These are phyloP conservation scores for Trichosporon inkin DNA, from an alignment of 1,284 basidiomycete species.

Conservation along the genomic window DNA sequence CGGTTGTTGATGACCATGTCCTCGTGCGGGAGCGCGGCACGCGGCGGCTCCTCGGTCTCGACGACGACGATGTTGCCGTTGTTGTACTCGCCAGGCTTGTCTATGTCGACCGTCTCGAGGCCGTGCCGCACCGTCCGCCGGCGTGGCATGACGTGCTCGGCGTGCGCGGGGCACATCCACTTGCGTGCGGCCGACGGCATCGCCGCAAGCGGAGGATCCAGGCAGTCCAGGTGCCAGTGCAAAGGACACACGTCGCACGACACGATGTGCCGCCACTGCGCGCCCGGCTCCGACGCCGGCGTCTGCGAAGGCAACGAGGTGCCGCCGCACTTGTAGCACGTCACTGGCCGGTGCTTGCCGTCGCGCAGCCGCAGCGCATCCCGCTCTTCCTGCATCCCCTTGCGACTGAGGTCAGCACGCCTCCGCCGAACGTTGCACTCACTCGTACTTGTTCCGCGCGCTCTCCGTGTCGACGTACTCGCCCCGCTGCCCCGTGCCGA, in stretches of 20 bases:
- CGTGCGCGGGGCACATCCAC: conserved; percentile 99
- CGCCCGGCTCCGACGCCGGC: conserved; percentile 38
- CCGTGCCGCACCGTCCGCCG: conserved; percentile 69
- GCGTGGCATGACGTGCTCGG: conserved; percentile 71
- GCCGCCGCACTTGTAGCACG: conserved; percentile 84
- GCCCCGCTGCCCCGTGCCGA: conserved; percentile 67
- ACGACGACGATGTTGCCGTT: conserved; percentile 90
- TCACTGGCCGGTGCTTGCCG: conserved; percentile 69
- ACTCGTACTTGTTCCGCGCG: conserved; percentile 69
- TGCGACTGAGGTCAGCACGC: conserved; percentile 59
- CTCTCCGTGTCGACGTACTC: conserved; percentile 74
- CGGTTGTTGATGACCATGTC: conserved; percentile 58
- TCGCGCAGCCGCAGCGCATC: conserved; percentile 85
- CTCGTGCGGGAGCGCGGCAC: conserved; percentile 41
- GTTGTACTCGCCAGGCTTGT: conserved; percentile 66
- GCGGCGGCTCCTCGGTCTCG: conserved; percentile 58
- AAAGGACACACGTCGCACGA: conserved; percentile 93
- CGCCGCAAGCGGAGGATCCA: conserved; percentile 79
- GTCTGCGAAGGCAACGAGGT: conserved; percentile 57
- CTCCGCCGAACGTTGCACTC: conserved; percentile 15
- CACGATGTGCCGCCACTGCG: conserved; percentile 59
- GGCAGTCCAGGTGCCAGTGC: conserved; percentile 96
- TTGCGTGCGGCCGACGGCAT: conserved; percentile 85
- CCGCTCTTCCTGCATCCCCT: conserved; percentile 82
- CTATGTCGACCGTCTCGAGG: conserved; percentile 64